A percentile compares a stretch with the other conserved stretches of the same genome.
phyloP scores from a whole-genome alignment of 2,329 filamentous ascomycete species.

The Fusarium sp. region DNA sequence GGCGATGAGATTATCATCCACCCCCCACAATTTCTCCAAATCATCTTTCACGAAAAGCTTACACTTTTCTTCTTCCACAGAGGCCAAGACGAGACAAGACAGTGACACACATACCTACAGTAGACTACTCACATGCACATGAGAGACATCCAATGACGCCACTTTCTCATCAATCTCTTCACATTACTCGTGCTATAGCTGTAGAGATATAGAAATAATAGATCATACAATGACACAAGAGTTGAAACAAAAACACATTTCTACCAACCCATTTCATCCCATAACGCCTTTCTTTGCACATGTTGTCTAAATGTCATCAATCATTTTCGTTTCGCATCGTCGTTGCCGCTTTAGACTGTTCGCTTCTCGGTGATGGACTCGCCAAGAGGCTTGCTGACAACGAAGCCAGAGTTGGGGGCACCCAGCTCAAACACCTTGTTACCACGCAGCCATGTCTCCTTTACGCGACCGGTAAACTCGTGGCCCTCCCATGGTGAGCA shows the following conservation, averaged over 20 bases:
- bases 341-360: constrained; percentile 48
- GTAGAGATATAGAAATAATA: background rate
- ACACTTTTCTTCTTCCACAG: background rate
- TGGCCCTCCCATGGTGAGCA: constrained; percentile 91
- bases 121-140: constrained; percentile 1
- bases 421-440: constrained; percentile 77
- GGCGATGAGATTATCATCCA: background rate
- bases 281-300: constrained; percentile 10
- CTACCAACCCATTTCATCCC: constrained; percentile 1
- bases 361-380: constrained; percentile 71
- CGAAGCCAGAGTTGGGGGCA: constrained; percentile 62
- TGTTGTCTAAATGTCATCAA: constrained; percentile 7
- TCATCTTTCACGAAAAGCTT: constrained; percentile 3
- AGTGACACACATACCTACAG: background rate
- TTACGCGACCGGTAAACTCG: constrained; percentile 79
- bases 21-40: constrained; percentile 36
- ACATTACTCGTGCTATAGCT: constrained; percentile 21
- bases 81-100: background rate
- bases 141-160: constrained; percentile 28
- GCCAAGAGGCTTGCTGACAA: constrained; percentile 60
- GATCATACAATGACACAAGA: background rate
- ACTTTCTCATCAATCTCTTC: constrained; percentile 17
- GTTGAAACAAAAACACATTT: background rate
- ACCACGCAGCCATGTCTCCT: constrained; percentile 87
- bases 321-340: constrained; percentile 31